Evolutionary conservation across 1,139 yeast species (phyloP).

Genomic region (Taphrina communis): DNA sequence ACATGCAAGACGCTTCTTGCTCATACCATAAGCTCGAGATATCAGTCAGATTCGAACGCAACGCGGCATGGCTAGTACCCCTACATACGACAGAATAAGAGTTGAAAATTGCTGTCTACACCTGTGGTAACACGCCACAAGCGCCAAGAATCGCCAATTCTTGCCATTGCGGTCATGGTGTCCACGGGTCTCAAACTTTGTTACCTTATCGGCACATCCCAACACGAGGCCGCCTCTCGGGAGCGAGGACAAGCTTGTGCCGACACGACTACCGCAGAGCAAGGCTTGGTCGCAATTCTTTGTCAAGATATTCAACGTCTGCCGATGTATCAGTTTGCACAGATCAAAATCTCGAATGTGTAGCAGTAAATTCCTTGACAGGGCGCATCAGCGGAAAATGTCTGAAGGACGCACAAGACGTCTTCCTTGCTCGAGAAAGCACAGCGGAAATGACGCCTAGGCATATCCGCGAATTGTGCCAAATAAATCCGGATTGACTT

Average conservation of each 20-base stretch:
- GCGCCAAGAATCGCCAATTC: constrained; percentile 11
- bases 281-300: no score
- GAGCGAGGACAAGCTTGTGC: not conserved
- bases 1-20: no score
- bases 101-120: not conserved
- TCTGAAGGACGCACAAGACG: not conserved
- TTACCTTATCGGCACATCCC: constrained; percentile 3
- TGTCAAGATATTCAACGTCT: no score
- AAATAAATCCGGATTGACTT: no score
- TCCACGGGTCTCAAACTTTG: not conserved
- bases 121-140: constrained; percentile 1
- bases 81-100: not conserved
- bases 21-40: no score
- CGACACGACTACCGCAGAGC: no score
- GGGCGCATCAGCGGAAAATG: no score
- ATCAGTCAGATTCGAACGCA: no score
- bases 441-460: not conserved
- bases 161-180: constrained; percentile 7
- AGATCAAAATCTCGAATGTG: no score
- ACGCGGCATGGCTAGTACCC: no score
- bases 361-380: no score
- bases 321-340: no score
- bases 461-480: constrained; percentile 2
- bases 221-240: constrained; percentile 6
- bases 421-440: not conserved